Base-by-base conservation (phyloP, 129 eudicot species). In the carrot (Daucus carota) region DNA sequence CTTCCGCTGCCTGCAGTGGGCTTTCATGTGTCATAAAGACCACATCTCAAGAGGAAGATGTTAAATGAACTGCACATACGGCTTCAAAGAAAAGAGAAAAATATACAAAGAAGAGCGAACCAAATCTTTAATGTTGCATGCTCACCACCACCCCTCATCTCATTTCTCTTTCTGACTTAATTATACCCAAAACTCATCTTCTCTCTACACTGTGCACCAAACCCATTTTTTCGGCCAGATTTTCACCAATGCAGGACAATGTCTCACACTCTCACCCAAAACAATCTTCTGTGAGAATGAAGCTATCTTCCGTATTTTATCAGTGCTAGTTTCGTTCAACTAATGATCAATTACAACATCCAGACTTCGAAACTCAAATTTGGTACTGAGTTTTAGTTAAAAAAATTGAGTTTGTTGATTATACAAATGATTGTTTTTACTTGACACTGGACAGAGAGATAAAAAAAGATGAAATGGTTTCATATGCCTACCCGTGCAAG, bases 401-500 rank as follows among this genome's bases (percentile, higher is more conserved):
- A 3, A 24, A 57, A 57, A 57, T 9, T n/a, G 31, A 57, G 32
- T 57, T 57, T 0, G 15, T 9, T 2, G 16, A 57, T 28, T 29
- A 62, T 12, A 28, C 14, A 31, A 33, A 68, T 33, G 14, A 38
- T 33, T 17, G 45, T 9, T 70, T 18, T 38, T 41, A 70, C 33
- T 70, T 14, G 32, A 40, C 74, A 63, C 34, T 63, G 38, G 28
- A 40, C 32, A 44, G 26, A 71, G 24, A n/a, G 24, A 46, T 62
- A 45, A 9, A 26, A 22, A 75, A 59, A 15, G 66, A 57, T 67
- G 33, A 70, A 57, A 20, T 44, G 59, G 47, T 60, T 26, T 38
- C 72, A 79, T 31, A 22, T 34, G 80, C 97, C 77, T 76, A 94
- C 98, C 88, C 90, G 72, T 94, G 98, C 79, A 94, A 85, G 87